phyloP scores from a whole-genome alignment of 345 rosid genomes.

The Melaleuca quinquenervia region DNA sequence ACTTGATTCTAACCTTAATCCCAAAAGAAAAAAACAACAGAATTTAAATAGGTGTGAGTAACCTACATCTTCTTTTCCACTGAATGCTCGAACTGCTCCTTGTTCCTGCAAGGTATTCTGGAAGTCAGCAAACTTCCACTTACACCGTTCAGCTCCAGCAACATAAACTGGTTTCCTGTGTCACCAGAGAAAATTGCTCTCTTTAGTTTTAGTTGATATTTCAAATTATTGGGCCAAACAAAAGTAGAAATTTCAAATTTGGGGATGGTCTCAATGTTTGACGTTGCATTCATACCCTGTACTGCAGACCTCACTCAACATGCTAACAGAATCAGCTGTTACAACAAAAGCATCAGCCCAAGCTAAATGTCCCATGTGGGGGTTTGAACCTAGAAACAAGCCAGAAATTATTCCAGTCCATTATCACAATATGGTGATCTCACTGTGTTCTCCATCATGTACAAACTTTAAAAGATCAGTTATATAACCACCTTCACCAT shows the following conservation, averaged over 20 bases:
- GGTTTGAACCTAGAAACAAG: conserved; percentile 51
- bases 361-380: conserved; percentile 88
- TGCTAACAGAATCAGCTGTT: conserved; percentile 92
- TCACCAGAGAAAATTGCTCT: background rate
- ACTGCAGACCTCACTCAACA: conserved; percentile 93
- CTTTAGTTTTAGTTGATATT: background rate
- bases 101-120: conserved; percentile 57
- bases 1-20: background rate
- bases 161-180: conserved; percentile 83
- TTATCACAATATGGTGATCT: background rate
- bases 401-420: background rate
- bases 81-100: conserved; percentile 64
- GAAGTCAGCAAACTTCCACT: conserved; percentile 78
- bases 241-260: background rate
- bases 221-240: background rate
- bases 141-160: conserved; percentile 69
- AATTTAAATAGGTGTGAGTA: background rate
- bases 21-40: background rate
- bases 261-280: background rate
- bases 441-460: background rate
- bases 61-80: conserved; percentile 80
- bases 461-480: background rate
- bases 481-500: conserved; percentile 49
- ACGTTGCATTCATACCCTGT: conserved; percentile 53
- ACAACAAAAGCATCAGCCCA: conserved; percentile 88